These are phyloP conservation scores for Alternaria tenuissima DNA, from an alignment of 2,329 filamentous ascomycete genomes.

Conservation along the genomic window DNA sequence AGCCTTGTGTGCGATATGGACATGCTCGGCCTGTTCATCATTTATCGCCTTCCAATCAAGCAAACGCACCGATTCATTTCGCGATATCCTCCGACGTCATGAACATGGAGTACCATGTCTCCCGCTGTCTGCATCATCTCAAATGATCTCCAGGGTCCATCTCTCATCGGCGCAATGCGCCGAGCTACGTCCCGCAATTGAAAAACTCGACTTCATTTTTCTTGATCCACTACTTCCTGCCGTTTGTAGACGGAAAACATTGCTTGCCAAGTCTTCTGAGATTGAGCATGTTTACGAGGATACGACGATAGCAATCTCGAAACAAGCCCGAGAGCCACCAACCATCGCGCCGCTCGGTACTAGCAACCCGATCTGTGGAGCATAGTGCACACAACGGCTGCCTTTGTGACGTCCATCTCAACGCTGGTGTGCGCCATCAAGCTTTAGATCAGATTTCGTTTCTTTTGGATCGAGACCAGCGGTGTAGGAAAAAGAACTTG, in stretches of 20 bases:
- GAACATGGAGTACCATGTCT: constrained; percentile 22
- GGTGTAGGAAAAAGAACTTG: constrained; percentile 5
- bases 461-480: constrained; percentile 1
- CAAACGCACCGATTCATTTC: neutral
- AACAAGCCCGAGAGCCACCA: constrained; percentile 18
- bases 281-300: constrained; percentile 16
- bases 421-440: constrained; percentile 13
- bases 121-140: constrained; percentile 15
- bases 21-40: constrained; percentile 18
- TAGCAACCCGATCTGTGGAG: constrained; percentile 26
- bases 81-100: constrained; percentile 23
- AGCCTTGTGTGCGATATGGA: constrained; percentile 7
- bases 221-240: constrained; percentile 22
- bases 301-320: constrained; percentile 17
- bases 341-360: constrained; percentile 16
- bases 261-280: constrained; percentile 9
- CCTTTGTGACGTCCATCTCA: constrained; percentile 10
- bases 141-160: constrained; percentile 27
- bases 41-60: constrained; percentile 3
- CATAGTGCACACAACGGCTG: constrained; percentile 25
- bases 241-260: constrained; percentile 8
- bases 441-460: constrained; percentile 7
- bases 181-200: constrained; percentile 8
- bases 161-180: constrained; percentile 11
- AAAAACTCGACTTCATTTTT: constrained; percentile 12